Evolutionary conservation across 2,329 filamentous ascomycete species (phyloP), one percentile per base, ranked within the genome.

Genomic region (Aspergillus fructus): DNA sequence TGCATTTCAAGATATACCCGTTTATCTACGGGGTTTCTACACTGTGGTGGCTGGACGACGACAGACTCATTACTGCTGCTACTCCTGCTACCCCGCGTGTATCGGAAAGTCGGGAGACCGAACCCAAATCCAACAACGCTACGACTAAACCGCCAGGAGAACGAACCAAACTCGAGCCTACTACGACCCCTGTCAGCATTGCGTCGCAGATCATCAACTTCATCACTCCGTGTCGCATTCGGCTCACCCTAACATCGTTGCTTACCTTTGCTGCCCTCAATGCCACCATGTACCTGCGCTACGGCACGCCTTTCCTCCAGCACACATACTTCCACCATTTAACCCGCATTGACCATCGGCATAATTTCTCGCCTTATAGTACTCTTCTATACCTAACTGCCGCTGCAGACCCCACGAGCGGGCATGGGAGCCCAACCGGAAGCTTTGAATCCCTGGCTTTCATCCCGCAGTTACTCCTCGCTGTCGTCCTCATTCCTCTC

Each of bases 1-100:
- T 97, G 24, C 94, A 99, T 76, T 96, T 99, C 78, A 99, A 99
- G 81, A 97, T 99, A 60, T 99, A 99, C 68, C 94, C 94, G 0
- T 96, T 97, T 74, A 91, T 99, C 59, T 99, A 99, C 74, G 93
- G 90, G 2, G 85, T 88, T 3, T 76, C 75, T 11, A 72, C 78
- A 41, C 52, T 80, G 12, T 79, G 77, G 77, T 76, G 73, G 66
- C 60, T 79, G 53, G 65, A 73, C 63, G 45, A 49, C 17, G 27
- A 30, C 8, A 8, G 27, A 9, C 27, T 9, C 8, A 3, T 0
- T 27, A 7, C 24, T 30, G 27, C 27, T 30, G 9, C 27, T 11
- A 30, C 9, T 9, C 9, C 27, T 1, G 27, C 27, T 30, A 60
- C 48, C 19, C 55, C 27, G 27, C 19, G 4, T 41, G 42, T 33